A percentile compares a stretch with the other conserved stretches of the same genome.
These are phyloP conservation scores for Debaryomyces sp. DNA, from an alignment of 1,139 yeast genomes.

Conservation along the genomic window DNA sequence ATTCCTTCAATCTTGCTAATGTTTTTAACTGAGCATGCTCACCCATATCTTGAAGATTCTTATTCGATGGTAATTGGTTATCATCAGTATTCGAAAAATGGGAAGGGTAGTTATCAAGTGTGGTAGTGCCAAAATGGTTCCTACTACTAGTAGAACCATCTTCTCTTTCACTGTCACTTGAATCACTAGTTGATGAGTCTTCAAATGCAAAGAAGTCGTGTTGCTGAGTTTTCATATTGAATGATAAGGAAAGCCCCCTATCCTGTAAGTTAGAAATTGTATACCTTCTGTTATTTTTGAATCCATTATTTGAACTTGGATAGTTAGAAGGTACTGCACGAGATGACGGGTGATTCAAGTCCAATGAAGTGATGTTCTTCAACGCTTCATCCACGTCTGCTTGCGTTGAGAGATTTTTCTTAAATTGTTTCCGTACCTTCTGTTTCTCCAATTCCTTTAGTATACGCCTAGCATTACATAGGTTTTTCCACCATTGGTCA, in stretches of 20 bases:
- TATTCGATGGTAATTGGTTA: not conserved
- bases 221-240: constrained; percentile 64
- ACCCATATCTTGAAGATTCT: not conserved
- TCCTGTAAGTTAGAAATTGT: constrained; percentile 65
- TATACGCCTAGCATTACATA: constrained; percentile 57
- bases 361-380: constrained; percentile 26
- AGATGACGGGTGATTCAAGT: constrained; percentile 23
- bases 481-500: constrained; percentile 69
- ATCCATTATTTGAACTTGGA: constrained; percentile 19
- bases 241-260: constrained; percentile 67
- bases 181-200: constrained; percentile 22
- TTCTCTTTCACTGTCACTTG: constrained; percentile 32
- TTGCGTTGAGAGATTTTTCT: not conserved
- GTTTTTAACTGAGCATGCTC: not conserved
- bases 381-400: constrained; percentile 5
- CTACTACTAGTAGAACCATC: constrained; percentile 16
- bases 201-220: constrained; percentile 30
- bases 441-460: constrained; percentile 38
- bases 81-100: constrained; percentile 7
- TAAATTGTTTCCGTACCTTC: constrained; percentile 15
- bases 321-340: constrained; percentile 3
- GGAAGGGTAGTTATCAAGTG: not conserved
- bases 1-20: constrained; percentile 12
- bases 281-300: constrained; percentile 39
- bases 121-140: constrained; percentile 10